Percentiles rank a stretch among this genome's conserved stretches.
phyloP scores from a whole-genome alignment of 2,329 filamentous ascomycete species.

The Exophiala oligosperma region DNA sequence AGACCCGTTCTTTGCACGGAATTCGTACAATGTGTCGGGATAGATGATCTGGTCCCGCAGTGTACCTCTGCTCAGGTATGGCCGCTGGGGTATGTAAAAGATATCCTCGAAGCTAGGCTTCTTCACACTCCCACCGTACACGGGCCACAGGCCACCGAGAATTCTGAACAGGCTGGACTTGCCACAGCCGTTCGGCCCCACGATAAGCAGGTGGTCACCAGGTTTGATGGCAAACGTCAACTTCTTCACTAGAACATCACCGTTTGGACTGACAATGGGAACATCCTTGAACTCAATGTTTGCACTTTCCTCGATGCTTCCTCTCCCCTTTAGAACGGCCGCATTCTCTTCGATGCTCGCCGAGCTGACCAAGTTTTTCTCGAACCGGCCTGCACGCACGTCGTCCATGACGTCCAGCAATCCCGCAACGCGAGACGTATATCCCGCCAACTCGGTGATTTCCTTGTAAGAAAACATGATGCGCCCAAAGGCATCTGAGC shows the following conservation, averaged over 20 bases:
- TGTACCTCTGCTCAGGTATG: conserved; percentile 86
- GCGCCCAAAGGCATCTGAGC: conserved; percentile 91
- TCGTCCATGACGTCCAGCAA: conserved; percentile 94
- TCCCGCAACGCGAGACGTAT: conserved; percentile 88
- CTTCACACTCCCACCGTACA: conserved; percentile 89
- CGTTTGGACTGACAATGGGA: conserved; percentile 95
- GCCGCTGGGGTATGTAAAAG: conserved; percentile 96
- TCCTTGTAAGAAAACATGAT: conserved; percentile 99
- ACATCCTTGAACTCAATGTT: conserved; percentile 86
- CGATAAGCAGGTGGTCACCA: conserved; percentile 88
- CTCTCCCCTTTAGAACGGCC: conserved; percentile 77
- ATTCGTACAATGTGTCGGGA: conserved; percentile 82
- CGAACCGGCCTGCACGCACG: conserved; percentile 83
- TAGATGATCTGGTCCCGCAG: conserved; percentile 98
- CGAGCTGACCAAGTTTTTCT: conserved; percentile 94
- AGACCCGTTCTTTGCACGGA: conserved; percentile 79
- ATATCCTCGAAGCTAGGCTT: conserved; percentile 92
- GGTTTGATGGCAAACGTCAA: conserved; percentile 84
- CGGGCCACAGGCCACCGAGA: conserved; percentile 92
- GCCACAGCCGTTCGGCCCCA: conserved; percentile 95
- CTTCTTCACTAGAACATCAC: conserved; percentile 82
- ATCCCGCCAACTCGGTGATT: conserved; percentile 91
- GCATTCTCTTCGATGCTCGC: conserved; percentile 79
- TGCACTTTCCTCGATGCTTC: conserved; percentile 75
- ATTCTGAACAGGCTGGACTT: conserved; percentile 97